A percentile compares a stretch with the other conserved stretches of the same genome.
Evolutionary conservation across 441 rosid species (phyloP).

Genomic region (Arabidopsis lyrata): DNA sequence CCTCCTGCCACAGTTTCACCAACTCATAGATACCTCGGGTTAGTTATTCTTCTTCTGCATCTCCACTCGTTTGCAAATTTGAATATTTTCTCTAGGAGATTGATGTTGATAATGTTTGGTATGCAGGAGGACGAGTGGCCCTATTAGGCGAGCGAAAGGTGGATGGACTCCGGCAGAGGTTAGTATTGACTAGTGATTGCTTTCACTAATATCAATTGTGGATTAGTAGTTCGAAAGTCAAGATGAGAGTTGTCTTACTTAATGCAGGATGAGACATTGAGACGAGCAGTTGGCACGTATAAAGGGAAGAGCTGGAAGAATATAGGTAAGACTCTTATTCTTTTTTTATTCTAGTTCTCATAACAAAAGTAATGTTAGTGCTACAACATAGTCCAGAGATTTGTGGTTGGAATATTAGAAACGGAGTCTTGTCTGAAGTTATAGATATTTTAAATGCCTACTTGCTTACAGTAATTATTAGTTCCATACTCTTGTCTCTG

Average conservation of each 20-base stretch:
- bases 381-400: slow-evolving; percentile 7
- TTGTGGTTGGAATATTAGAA: neutral
- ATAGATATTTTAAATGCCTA: slow-evolving; percentile 13
- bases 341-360: slow-evolving; percentile 13
- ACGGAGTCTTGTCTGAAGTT: slow-evolving; percentile 14
- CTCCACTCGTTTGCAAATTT: neutral
- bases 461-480: neutral
- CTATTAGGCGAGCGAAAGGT: slow-evolving; percentile 96
- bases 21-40: slow-evolving; percentile 54
- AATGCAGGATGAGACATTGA: slow-evolving; percentile 90
- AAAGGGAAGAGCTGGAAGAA: slow-evolving; percentile 98
- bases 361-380: no score
- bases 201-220: neutral
- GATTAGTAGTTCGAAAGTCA: slow-evolving; percentile 4
- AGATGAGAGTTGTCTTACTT: slow-evolving; percentile 30
- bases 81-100: slow-evolving; percentile 2
- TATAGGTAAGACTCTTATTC: slow-evolving; percentile 60
- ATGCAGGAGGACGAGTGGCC: slow-evolving; percentile 94
- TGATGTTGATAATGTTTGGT: slow-evolving; percentile 29
- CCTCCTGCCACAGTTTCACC: slow-evolving; percentile 77
- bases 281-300: slow-evolving; percentile 74
- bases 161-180: slow-evolving; percentile 99
- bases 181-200: slow-evolving; percentile 26
- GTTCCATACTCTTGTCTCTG: neutral
- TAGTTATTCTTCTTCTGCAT: no score